These are phyloP conservation scores for Smallanthus sonchifolius DNA, from an alignment of 129 eudicot species.

Conservation along the genomic window DNA sequence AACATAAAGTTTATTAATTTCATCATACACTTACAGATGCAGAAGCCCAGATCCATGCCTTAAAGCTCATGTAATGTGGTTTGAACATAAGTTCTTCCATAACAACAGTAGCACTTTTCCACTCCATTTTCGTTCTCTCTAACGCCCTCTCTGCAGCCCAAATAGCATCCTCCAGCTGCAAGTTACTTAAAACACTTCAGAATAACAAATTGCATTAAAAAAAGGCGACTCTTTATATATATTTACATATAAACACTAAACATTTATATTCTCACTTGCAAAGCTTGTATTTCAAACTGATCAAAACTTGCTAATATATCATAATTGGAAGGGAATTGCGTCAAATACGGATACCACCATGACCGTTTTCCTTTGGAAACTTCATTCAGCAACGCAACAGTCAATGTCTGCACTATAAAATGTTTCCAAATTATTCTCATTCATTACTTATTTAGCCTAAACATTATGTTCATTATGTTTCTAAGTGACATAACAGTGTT, in stretches of 20 bases:
- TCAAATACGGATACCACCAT: conserved; percentile 73
- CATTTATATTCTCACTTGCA: conserved; percentile 53
- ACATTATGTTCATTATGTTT: not conserved
- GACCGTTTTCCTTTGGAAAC: conserved; percentile 61
- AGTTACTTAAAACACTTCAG: conserved; percentile 32
- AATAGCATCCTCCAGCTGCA: conserved; percentile 82
- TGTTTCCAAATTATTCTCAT: not conserved
- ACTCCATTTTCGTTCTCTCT: conserved; percentile 50
- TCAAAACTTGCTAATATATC: conserved; percentile 70
- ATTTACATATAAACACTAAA: not conserved
- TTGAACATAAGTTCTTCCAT: conserved; percentile 62
- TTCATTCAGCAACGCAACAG: conserved; percentile 62
- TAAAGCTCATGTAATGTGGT: conserved; percentile 53
- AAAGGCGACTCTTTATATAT: not conserved
- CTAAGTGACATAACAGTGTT: not conserved
- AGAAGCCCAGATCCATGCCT: conserved; percentile 98
- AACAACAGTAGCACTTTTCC: conserved; percentile 51
- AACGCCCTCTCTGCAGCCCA: conserved; percentile 83
- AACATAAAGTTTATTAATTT: not conserved
- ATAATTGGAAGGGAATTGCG: conserved; percentile 69
- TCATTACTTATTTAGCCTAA: not conserved
- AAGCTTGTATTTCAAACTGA: conserved; percentile 66
- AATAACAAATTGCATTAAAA: conserved; percentile 7
- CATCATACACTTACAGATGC: conserved; percentile 64
- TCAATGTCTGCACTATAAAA: conserved; percentile 47